phyloP scores from a whole-genome alignment of 1,139 yeast genomes.

The Geotrichum restrictum region DNA sequence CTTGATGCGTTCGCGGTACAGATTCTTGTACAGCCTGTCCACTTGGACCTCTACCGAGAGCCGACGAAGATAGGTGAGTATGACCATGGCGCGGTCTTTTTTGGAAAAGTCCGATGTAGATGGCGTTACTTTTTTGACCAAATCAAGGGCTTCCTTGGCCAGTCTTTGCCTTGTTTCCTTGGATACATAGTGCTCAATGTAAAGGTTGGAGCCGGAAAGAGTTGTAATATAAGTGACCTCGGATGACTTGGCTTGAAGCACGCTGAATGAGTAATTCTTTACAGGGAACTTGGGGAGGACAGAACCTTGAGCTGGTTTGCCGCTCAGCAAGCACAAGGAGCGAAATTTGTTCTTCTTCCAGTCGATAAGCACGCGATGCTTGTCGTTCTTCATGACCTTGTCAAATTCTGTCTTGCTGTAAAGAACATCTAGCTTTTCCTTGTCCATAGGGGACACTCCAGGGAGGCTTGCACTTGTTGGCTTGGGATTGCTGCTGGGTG shows the following conservation, averaged over 20 bases:
- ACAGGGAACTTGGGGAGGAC: slow-evolving; percentile 36
- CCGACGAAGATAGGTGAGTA: slow-evolving; percentile 46
- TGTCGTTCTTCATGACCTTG: slow-evolving; percentile 45
- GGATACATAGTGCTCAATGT: slow-evolving; percentile 50
- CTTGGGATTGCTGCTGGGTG: slow-evolving; percentile 15
- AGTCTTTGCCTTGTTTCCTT: slow-evolving; percentile 39
- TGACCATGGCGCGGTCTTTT: slow-evolving; percentile 47
- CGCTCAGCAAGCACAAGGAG: slow-evolving; percentile 52
- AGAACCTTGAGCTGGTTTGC: slow-evolving; percentile 40
- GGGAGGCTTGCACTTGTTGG: slow-evolving; percentile 20
- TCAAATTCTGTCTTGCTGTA: slow-evolving; percentile 50
- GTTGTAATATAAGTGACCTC: slow-evolving; percentile 46
- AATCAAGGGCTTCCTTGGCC: slow-evolving; percentile 36
- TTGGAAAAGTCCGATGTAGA: slow-evolving; percentile 33
- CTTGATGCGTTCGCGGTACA: slow-evolving; percentile 20
- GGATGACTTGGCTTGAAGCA: slow-evolving; percentile 45
- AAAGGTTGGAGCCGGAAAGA: slow-evolving; percentile 46
- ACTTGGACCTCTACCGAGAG: slow-evolving; percentile 60
- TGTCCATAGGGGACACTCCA: slow-evolving; percentile 29
- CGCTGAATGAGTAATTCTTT: slow-evolving; percentile 44
- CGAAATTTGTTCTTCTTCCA: slow-evolving; percentile 64
- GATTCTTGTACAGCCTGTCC: slow-evolving; percentile 52
- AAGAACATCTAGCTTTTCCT: slow-evolving; percentile 49
- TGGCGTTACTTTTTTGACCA: slow-evolving; percentile 18
- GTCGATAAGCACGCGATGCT: slow-evolving; percentile 60